A percentile compares a stretch with the other conserved stretches of the same genome.
Evolutionary conservation across 352 stramenopile genomes (phyloP).

Genomic region (Phytophthora syringae): DNA sequence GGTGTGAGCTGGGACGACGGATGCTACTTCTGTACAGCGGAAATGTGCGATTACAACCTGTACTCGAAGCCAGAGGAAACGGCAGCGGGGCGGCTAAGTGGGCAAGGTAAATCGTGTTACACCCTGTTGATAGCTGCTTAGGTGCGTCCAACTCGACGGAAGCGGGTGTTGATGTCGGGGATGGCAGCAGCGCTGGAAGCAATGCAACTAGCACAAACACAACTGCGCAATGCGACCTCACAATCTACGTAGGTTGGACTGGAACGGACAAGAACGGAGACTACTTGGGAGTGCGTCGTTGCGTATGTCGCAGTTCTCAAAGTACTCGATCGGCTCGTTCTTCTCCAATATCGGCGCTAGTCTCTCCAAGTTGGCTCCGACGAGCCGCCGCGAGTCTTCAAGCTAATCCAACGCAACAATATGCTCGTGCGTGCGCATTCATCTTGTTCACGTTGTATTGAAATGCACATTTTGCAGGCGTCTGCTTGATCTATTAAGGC

Average conservation of each 20-base stretch:
- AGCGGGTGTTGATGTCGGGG: conserved; percentile 25
- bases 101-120: conserved; percentile 77
- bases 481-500: conserved; percentile 17
- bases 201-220: conserved; percentile 40
- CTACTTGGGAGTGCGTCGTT: conserved; percentile 80
- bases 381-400: conserved; percentile 51
- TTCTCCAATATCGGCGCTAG: conserved; percentile 68
- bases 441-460: conserved; percentile 14
- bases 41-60: conserved; percentile 72
- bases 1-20: conserved; percentile 85
- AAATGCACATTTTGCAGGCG: conserved; percentile 13
- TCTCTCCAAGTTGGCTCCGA: conserved; percentile 56
- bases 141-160: conserved; percentile 24
- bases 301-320: conserved; percentile 85
- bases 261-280: conserved; percentile 81
- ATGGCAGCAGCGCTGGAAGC: conserved; percentile 17
- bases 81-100: conserved; percentile 44
- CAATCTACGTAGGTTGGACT: conserved; percentile 82
- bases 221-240: conserved; percentile 65
- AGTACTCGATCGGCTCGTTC: conserved; percentile 84
- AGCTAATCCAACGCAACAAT: conserved; percentile 6
- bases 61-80: conserved; percentile 62
- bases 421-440: background rate
- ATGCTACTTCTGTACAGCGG: conserved; percentile 73
- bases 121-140: conserved; percentile 42